A percentile compares a stretch with the other conserved stretches of the same genome.
These are phyloP conservation scores for Xerocomus brunneocitrinus DNA, from an alignment of 768 basidiomycete genomes.

Conservation along the genomic window DNA sequence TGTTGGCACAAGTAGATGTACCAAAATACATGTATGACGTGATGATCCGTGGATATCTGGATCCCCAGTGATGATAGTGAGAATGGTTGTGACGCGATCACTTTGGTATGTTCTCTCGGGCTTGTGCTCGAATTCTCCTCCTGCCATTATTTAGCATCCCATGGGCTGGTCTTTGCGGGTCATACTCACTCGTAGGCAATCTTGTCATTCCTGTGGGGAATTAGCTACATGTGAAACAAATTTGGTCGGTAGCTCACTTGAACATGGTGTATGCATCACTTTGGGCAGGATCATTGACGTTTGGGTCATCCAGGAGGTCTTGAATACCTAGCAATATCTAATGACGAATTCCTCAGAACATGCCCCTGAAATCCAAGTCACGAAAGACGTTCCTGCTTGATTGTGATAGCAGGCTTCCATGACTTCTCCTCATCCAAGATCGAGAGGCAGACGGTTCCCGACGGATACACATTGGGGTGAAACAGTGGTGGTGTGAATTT, in stretches of 20 bases:
- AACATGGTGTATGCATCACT: conserved; percentile 99
- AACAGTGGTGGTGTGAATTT: conserved; percentile 96
- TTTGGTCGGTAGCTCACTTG: conserved; percentile 60
- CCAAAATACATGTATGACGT: conserved; percentile 8
- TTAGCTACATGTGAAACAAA: conserved; percentile 6
- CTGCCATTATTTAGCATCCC: conserved; percentile 34
- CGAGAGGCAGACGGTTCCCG: conserved; percentile 95
- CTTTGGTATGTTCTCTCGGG: conserved; percentile 86
- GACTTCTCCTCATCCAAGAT: conserved; percentile 98
- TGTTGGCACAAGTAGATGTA: conserved; percentile 8
- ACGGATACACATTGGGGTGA: conserved; percentile 98
- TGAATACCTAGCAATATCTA: conserved; percentile 96
- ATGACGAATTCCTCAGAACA: background rate
- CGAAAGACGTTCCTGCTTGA: conserved; percentile 77
- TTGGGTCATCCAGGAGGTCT: conserved; percentile 92
- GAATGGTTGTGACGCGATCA: conserved; percentile 28
- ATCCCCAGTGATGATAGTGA: background rate
- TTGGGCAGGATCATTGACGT: conserved; percentile 96
- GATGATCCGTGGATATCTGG: background rate
- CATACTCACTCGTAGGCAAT: conserved; percentile 79
- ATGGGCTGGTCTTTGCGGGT: background rate
- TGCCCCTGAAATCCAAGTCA: background rate
- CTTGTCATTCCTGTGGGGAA: conserved; percentile 75
- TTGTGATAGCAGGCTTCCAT: conserved; percentile 98
- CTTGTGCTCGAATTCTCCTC: conserved; percentile 78